Evolutionary conservation across 441 rosid genomes (phyloP).

Genomic region (Brassica balearica): DNA sequence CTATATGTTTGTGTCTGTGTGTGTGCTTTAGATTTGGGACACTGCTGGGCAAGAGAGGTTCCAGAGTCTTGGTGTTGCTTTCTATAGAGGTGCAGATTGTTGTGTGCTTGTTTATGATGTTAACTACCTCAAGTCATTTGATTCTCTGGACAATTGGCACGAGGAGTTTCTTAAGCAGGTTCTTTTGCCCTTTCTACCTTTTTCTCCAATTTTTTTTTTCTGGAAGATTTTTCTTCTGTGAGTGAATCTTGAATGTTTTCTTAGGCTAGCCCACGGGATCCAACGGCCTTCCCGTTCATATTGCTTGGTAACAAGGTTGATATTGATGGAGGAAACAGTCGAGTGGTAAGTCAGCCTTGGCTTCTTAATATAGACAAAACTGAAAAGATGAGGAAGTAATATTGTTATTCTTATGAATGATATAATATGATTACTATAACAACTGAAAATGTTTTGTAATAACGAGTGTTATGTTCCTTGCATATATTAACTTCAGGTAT

Average conservation of each 20-base stretch:
- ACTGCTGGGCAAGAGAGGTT: background rate
- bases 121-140: conserved; percentile 83
- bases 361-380: background rate
- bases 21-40: background rate
- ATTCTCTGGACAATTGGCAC: conserved; percentile 92
- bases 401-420: background rate
- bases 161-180: conserved; percentile 96
- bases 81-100: background rate
- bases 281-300: conserved; percentile 77
- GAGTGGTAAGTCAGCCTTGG: conserved; percentile 60
- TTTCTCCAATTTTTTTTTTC: background rate
- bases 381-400: background rate
- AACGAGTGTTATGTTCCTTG: background rate
- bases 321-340: conserved; percentile 97
- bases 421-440: background rate
- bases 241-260: background rate
- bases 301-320: conserved; percentile 97
- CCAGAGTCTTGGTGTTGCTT: conserved; percentile 1
- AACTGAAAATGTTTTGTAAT: background rate
- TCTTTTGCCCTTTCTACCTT: conserved; percentile 1
- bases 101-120: conserved; percentile 40
- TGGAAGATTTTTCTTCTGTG: background rate
- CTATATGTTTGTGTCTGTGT: background rate
- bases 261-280: conserved; percentile 87
- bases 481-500: conserved; percentile 57